These are phyloP conservation scores for Acidomyces sp. DNA, from an alignment of 495 filamentous ascomycete genomes.

Conservation along the genomic window DNA sequence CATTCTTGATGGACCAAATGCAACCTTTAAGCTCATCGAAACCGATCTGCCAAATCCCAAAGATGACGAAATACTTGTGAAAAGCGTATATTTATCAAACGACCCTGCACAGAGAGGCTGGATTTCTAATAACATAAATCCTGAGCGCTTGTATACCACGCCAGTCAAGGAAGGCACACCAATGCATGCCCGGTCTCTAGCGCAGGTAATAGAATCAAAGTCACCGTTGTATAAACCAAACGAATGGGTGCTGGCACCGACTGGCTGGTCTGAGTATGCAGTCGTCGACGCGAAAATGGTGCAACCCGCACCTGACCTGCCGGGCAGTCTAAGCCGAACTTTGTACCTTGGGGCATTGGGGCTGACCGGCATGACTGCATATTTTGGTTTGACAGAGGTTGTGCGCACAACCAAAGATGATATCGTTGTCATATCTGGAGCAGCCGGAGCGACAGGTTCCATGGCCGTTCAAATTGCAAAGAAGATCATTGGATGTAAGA, in stretches of 20 bases:
- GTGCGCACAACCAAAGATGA: conserved; percentile 30
- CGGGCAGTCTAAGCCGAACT: conserved; percentile 27
- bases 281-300: conserved; percentile 29
- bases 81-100: conserved; percentile 57
- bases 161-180: conserved; percentile 52
- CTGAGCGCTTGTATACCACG: conserved; percentile 46
- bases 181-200: conserved; percentile 53
- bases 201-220: conserved; percentile 39
- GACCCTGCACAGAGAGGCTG: conserved; percentile 74
- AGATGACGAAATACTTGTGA: conserved; percentile 50
- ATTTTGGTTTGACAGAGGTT: conserved; percentile 36
- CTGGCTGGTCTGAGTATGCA: conserved; percentile 41
- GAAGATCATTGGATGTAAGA: conserved; percentile 40
- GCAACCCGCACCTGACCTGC: conserved; percentile 19
- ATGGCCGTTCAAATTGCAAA: conserved; percentile 51
- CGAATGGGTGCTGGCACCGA: conserved; percentile 29
- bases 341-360: conserved; percentile 41
- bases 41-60: conserved; percentile 37
- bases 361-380: conserved; percentile 38
- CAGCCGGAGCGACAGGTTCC: conserved; percentile 56
- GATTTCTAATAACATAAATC: conserved; percentile 43
- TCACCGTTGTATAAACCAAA: conserved; percentile 26
- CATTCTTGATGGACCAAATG: conserved; percentile 33
- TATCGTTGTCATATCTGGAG: conserved; percentile 37
- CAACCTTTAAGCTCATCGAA: conserved; percentile 37